Evolutionary conservation across 768 basidiomycete genomes (phyloP), one percentile per base, ranked within the genome.

Genomic region (Tylopilus cervinicoccineus): DNA sequence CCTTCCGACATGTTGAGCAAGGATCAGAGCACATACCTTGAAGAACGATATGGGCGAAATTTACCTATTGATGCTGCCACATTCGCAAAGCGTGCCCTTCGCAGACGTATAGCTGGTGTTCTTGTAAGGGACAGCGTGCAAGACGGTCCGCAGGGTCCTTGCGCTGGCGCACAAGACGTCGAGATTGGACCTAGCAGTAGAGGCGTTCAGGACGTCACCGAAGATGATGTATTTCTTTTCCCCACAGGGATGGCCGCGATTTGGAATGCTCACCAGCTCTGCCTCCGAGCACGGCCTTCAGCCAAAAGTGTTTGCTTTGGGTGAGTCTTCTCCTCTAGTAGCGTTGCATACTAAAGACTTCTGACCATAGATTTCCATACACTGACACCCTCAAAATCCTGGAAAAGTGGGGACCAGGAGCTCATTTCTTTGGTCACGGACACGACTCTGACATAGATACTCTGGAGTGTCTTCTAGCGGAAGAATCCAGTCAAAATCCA

Each of bases 341-440:
- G 23, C 7, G 5, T n/a, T 14, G 12, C 2, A 23, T 12, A 2
- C 36, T 49, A 28, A 54, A 22, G 4, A 23, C 19, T 5, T 20
- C 27, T 19, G 40, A 20, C 4, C 20, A 6, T 54, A 96, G 94
- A 14, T 99, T 97, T 68, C 86, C 93, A 0, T 99, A 97, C 65
- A 90, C 83, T 9, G 95, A 98, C 62, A 97, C 95, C 5, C 78
- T 95, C 50, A 97, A 97, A 67, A 79, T 94, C 33, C 74, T 98
- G 2, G 75, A 93, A 57, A 97, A 99, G 68, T 98, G 93, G 93
- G 95, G 95, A 1, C 90, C 89, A 3, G 95, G 95, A 2, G 91
- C 84, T 55, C 77, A 92, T 63, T 94, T 97, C 73, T 76, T 91
- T 38, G 94, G 93, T 6, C 73, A 79, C 51, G 94, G 94, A 0